Evolutionary conservation across 768 basidiomycete species (phyloP).

Genomic region (Leucosporidium creatinivorum): DNA sequence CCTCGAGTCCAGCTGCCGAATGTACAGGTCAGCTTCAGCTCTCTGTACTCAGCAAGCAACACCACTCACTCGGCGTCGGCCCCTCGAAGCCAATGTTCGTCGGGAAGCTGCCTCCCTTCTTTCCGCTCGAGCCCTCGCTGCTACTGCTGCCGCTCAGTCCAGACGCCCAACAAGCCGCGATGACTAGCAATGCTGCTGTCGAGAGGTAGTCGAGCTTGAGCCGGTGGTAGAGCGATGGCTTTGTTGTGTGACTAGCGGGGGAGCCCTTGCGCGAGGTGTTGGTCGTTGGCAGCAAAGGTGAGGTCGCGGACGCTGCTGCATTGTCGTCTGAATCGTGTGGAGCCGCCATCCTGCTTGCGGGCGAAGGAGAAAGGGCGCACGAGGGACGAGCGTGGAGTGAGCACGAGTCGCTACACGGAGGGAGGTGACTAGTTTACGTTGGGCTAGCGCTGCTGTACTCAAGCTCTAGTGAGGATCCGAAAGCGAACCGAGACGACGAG

Average conservation of each 20-base stretch:
- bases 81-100: slow-evolving; percentile 14
- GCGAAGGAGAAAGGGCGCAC: too few species aligned
- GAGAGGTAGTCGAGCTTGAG: neutral
- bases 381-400: too few species aligned
- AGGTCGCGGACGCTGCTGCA: neutral
- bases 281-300: neutral
- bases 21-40: too few species aligned
- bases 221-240: neutral
- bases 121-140: neutral
- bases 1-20: slow-evolving; percentile 22
- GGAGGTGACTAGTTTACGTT: too few species aligned
- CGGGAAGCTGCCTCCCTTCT: slow-evolving; percentile 2
- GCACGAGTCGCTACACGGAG: too few species aligned
- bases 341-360: too few species aligned
- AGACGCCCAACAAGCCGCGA: neutral
- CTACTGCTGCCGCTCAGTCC: neutral
- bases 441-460: too few species aligned
- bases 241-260: neutral
- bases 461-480: too few species aligned
- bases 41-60: too few species aligned
- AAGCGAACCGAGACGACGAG: too few species aligned
- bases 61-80: slow-evolving; percentile 19
- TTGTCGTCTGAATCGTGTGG: neutral
- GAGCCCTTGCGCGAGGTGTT: neutral
- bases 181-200: neutral